Percentiles rank a stretch among this genome's conserved stretches.
Evolutionary conservation across 331 rosid species (phyloP).

Genomic region (Telfairia occidentalis): DNA sequence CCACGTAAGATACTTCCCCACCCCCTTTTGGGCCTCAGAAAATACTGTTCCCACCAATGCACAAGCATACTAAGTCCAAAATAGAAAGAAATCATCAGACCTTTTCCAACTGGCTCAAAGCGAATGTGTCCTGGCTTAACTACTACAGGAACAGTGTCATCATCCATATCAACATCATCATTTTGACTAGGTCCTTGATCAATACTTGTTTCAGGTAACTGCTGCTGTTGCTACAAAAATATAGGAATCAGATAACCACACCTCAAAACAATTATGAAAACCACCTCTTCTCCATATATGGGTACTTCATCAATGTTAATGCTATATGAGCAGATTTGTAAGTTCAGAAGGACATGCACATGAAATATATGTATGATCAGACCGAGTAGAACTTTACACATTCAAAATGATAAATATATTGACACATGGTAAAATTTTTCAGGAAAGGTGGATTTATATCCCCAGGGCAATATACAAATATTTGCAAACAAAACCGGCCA

Average conservation of each 20-base stretch:
- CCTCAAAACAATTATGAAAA: background rate
- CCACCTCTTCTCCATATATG: background rate
- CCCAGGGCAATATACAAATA: background rate
- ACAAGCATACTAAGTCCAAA: background rate
- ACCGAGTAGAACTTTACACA: background rate
- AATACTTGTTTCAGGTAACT: constrained; percentile 25
- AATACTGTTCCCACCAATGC: background rate
- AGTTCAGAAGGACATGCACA: background rate
- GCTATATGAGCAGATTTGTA: background rate
- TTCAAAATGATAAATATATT: background rate
- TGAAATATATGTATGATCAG: background rate
- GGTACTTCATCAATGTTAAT: background rate
- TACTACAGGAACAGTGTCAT: constrained; percentile 61
- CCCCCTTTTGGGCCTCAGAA: background rate
- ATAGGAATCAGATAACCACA: background rate
- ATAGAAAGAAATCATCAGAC: constrained; percentile 25
- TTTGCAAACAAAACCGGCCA: background rate
- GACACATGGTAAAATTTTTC: background rate
- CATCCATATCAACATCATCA: constrained; percentile 49
- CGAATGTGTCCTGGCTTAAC: constrained; percentile 95
- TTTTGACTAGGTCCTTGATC: constrained; percentile 26
- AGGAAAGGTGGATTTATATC: background rate
- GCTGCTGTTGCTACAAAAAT: constrained; percentile 36
- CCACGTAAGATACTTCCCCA: background rate
- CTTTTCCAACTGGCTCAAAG: constrained; percentile 53